Evolutionary conservation across 2,329 filamentous ascomycete species (phyloP), one percentile per base, ranked within the genome.

Genomic region (Cadophora sp.): DNA sequence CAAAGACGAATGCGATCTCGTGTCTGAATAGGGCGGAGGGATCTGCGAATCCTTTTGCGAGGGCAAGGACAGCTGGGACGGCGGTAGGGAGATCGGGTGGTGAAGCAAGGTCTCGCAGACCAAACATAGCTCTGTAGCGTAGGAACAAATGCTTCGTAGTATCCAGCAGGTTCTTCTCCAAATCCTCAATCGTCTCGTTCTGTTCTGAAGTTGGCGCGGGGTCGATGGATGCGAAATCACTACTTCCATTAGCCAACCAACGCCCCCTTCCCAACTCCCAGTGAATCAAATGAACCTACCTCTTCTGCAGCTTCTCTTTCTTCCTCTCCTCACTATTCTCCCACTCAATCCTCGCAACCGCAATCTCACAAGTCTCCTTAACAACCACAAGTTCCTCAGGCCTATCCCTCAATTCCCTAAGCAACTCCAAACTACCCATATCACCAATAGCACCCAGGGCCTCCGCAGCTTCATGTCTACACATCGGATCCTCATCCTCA

Each of bases 1-100:
- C 96, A 74, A 99, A 99, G 16, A 99, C 96, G 78, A 99, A 99
- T 16, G 96, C 96, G 72, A 99, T 94, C 79, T 99, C 96, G 81
- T 99, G 96, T 72, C 96, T 90, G 85, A 99, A 98, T 8, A 99
- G 88, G 5, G 94, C 94, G 59, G 94, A 97, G 20, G 89, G 84
- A 78, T 99, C 96, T 39, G 84, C 84, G 74, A 99, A 89, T 18
- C 96, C 96, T 76, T 89, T 90, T 55, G 96, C 93, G 56, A 99
- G 87, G 13, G 94, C 92, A 53, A 91, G 86, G 62, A 99, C 87
- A 20, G 96, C 95, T n/a, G 92, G 91, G 18, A 93, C 87, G 7
- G 95, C 94, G 1, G 94, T 97, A 1, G 94, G 92, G 51, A 96
- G 89, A 76, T 97, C 91, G 11, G 95, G 94, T 18, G 96, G 96